Percentiles rank a stretch among this genome's conserved stretches.
phyloP scores from a whole-genome alignment of 2,329 filamentous ascomycete species.

The Knufia petricola region DNA sequence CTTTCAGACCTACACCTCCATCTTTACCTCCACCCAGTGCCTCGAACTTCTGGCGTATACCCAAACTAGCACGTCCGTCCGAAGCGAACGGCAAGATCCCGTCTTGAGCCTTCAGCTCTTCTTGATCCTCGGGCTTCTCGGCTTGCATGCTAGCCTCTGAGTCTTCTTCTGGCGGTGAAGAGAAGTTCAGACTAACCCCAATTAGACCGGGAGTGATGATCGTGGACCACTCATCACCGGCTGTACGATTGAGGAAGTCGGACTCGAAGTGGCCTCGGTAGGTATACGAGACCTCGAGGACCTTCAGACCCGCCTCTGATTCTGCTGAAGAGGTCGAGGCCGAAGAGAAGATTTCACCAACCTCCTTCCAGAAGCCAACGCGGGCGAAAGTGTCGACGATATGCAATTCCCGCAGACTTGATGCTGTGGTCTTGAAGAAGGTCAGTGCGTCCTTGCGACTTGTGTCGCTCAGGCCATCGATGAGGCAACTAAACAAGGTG shows the following conservation, averaged over 20 bases:
- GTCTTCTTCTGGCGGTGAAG: slow-evolving; percentile 3
- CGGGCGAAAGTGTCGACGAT: slow-evolving; percentile 40
- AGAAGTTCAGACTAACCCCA: slow-evolving; percentile 15
- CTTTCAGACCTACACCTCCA: slow-evolving; percentile 10
- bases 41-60: slow-evolving; percentile 17
- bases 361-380: slow-evolving; percentile 31
- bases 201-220: slow-evolving; percentile 15
- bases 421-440: slow-evolving; percentile 30
- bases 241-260: slow-evolving; percentile 34
- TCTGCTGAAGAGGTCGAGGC: not conserved
- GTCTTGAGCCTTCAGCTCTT: slow-evolving; percentile 11
- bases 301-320: slow-evolving; percentile 28
- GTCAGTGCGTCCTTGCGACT: slow-evolving; percentile 32
- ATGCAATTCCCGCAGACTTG: slow-evolving; percentile 34
- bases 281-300: slow-evolving; percentile 40
- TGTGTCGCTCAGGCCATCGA: slow-evolving; percentile 34
- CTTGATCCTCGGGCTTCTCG: slow-evolving; percentile 11
- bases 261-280: slow-evolving; percentile 36
- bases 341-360: slow-evolving; percentile 21
- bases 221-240: slow-evolving; percentile 16
- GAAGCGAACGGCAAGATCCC: slow-evolving; percentile 19
- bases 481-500: slow-evolving; percentile 38
- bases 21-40: slow-evolving; percentile 1
- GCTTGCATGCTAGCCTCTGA: slow-evolving; percentile 6
- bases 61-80: slow-evolving; percentile 16